Conservation (phyloP, 495 filamentous ascomycete species). For the Schizothecium vesticola region DNA sequence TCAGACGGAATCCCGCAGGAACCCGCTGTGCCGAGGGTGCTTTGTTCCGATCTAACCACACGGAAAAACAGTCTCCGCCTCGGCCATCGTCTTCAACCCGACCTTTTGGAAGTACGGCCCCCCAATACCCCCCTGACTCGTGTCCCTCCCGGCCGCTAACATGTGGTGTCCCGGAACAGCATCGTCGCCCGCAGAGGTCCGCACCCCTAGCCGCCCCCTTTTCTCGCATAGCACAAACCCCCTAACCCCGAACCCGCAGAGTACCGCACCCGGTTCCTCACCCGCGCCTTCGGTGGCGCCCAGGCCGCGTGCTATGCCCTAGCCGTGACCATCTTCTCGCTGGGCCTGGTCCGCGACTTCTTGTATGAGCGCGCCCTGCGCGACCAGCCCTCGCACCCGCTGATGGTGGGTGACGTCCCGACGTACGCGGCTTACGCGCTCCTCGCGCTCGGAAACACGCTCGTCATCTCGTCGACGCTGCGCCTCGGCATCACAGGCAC, state of each 20-base stretch:
- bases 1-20: too few species aligned
- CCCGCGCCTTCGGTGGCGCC: conserved; percentile 75
- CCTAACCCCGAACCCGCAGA: conserved; percentile 47
- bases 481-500: conserved; percentile 93
- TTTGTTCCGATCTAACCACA: conserved; percentile 10
- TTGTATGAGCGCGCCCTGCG: conserved; percentile 68
- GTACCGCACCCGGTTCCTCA: conserved; percentile 84
- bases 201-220: conserved; percentile 8
- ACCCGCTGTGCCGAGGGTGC: too few species aligned
- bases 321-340: conserved; percentile 78
- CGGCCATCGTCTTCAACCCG: conserved; percentile 68
- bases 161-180: conserved; percentile 32
- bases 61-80: conserved; percentile 52
- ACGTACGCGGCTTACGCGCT: conserved; percentile 60
- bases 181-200: conserved; percentile 64
- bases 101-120: conserved; percentile 72
- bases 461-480: conserved; percentile 86
- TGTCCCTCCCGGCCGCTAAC: conserved; percentile 16
- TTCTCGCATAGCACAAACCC: neutral
- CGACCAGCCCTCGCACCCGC: conserved; percentile 69
- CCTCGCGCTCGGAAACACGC: conserved; percentile 69
- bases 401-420: conserved; percentile 48
- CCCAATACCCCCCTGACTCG: neutral
- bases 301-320: conserved; percentile 86
- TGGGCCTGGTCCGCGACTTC: conserved; percentile 82